Evolutionary conservation across 208 protist genomes (phyloP).

Genomic region (Trypanosoma caninum): DNA sequence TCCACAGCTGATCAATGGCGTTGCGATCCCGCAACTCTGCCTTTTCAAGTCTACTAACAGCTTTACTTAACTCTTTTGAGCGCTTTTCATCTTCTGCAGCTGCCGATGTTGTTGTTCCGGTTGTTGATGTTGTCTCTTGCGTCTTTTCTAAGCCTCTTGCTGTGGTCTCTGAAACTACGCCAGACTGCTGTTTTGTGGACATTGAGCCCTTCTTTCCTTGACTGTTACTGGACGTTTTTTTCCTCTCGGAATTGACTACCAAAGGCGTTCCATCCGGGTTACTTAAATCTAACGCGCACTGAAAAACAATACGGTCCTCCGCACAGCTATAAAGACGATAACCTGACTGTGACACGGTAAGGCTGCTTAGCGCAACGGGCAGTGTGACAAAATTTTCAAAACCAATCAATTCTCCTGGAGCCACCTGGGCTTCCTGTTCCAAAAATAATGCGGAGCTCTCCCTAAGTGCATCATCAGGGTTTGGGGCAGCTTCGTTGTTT

Average conservation of each 20-base stretch:
- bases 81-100: constrained; percentile 23
- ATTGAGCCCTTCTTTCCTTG: no score
- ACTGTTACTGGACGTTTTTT: constrained; percentile 15
- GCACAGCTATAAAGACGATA: constrained; percentile 67
- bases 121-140: constrained; percentile 3
- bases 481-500: background rate
- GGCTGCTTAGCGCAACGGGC: constrained; percentile 37
- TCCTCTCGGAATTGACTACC: constrained; percentile 18
- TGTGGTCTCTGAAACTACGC: no score
- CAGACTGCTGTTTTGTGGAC: no score
- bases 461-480: constrained; percentile 14
- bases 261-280: constrained; percentile 30
- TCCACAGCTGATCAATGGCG: constrained; percentile 16
- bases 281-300: constrained; percentile 52
- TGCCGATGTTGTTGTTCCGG: background rate
- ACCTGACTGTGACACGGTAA: constrained; percentile 44
- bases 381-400: constrained; percentile 56
- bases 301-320: constrained; percentile 71
- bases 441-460: constrained; percentile 48
- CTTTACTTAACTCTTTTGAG: constrained; percentile 19
- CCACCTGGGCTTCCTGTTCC: constrained; percentile 43
- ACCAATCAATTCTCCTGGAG: constrained; percentile 56
- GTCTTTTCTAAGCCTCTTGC: constrained; percentile 11
- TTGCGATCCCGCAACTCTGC: constrained; percentile 26
- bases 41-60: constrained; percentile 23